Conservation (phyloP, 2,329 filamentous ascomycete species). For the Neofusicoccum ribis region DNA sequence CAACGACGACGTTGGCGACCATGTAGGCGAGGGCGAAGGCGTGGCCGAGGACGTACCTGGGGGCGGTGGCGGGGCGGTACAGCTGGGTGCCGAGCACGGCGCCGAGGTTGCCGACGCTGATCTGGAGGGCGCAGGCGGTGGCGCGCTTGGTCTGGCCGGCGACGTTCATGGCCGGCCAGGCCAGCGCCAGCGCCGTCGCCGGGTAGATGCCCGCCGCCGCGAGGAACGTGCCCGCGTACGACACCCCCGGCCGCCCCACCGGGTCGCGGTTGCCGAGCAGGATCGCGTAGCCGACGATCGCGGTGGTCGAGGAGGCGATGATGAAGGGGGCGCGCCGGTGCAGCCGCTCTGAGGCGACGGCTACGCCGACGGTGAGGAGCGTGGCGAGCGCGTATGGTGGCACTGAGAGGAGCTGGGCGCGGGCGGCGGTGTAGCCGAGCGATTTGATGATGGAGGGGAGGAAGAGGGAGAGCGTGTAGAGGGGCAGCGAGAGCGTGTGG, state of each 20-base stretch:
- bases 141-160: slow-evolving; percentile 56
- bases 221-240: slow-evolving; percentile 40
- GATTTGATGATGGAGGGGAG: slow-evolving; percentile 53
- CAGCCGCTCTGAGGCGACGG: slow-evolving; percentile 34
- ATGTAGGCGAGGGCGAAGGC: slow-evolving; percentile 33
- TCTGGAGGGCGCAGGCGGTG: slow-evolving; percentile 51
- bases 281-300: slow-evolving; percentile 42
- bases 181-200: slow-evolving; percentile 42
- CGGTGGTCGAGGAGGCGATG: slow-evolving; percentile 31
- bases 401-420: slow-evolving; percentile 49
- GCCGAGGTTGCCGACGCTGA: slow-evolving; percentile 51
- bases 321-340: slow-evolving; percentile 39
- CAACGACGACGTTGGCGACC: slow-evolving; percentile 34
- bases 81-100: slow-evolving; percentile 41
- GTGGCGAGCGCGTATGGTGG: slow-evolving; percentile 45
- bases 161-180: slow-evolving; percentile 56
- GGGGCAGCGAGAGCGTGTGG: slow-evolving; percentile 66
- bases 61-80: slow-evolving; percentile 35
- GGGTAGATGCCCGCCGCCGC: slow-evolving; percentile 43
- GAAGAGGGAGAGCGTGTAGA: slow-evolving; percentile 41
- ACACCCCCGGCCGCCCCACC: slow-evolving; percentile 35
- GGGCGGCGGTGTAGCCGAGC: slow-evolving; percentile 44
- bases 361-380: slow-evolving; percentile 37
- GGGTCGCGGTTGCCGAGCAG: slow-evolving; percentile 34
- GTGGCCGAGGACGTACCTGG: slow-evolving; percentile 38